phyloP scores from a whole-genome alignment of 805 yeast species.

The Wickerhamiella sorbophila region DNA sequence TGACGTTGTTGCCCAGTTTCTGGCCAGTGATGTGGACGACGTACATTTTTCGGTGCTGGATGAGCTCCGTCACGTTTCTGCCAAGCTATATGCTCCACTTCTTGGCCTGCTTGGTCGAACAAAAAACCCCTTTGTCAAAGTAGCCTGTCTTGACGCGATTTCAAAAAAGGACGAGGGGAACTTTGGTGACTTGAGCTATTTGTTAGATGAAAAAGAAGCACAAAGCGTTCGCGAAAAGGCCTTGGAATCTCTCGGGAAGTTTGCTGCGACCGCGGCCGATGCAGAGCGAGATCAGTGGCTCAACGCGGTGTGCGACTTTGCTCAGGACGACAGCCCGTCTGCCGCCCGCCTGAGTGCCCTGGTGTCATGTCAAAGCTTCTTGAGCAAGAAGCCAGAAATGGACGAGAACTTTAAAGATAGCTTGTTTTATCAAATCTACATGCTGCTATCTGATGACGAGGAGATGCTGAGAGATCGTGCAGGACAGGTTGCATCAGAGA shows the following conservation, averaged over 20 bases:
- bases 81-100: neutral
- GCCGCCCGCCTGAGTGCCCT: constrained; percentile 35
- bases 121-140: neutral
- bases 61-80: neutral
- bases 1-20: neutral
- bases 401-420: neutral
- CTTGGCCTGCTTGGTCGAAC: neutral
- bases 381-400: constrained; percentile 5
- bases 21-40: constrained; percentile 2
- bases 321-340: constrained; percentile 33
- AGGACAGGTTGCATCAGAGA: constrained; percentile 28
- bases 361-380: constrained; percentile 29
- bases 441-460: constrained; percentile 45
- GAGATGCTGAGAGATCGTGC: constrained; percentile 39
- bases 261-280: neutral
- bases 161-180: neutral
- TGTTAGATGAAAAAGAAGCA: neutral
- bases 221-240: constrained; percentile 12
- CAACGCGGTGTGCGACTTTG: constrained; percentile 18
- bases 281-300: constrained; percentile 19
- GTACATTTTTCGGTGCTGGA: constrained; percentile 1
- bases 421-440: constrained; percentile 11
- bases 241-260: constrained; percentile 6
- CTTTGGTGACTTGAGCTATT: neutral
- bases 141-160: neutral